These are phyloP conservation scores for Talaromyces adpressus DNA, from an alignment of 495 filamentous ascomycete genomes.

Conservation along the genomic window DNA sequence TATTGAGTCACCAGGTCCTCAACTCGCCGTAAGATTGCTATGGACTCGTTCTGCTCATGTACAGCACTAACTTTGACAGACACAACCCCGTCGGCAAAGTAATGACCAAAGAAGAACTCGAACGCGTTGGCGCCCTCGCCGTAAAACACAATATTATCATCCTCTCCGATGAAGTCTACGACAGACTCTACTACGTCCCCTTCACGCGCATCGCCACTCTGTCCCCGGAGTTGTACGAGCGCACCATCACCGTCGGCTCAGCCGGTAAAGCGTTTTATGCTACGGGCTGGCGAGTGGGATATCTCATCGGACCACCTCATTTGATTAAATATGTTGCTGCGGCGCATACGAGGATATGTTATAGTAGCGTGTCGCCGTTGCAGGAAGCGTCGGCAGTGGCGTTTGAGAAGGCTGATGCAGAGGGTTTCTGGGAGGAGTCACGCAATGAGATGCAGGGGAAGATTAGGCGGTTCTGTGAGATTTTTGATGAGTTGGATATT, in stretches of 20 bases:
- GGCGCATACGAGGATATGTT: constrained; percentile 95
- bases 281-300: constrained; percentile 95
- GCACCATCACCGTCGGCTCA: constrained; percentile 89
- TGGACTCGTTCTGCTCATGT: too few relatives aligned
- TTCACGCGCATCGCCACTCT: constrained; percentile 89
- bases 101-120: constrained; percentile 75
- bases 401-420: constrained; percentile 79
- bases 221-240: constrained; percentile 74
- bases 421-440: constrained; percentile 84
- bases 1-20: constrained; percentile 35
- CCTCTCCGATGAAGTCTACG: constrained; percentile 93
- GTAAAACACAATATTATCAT: constrained; percentile 93
- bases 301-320: constrained; percentile 81
- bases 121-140: constrained; percentile 80
- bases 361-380: constrained; percentile 83
- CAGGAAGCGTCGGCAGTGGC: constrained; percentile 96
- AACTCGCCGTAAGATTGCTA: constrained; percentile 38
- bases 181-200: constrained; percentile 87
- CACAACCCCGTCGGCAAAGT: constrained; percentile 98
- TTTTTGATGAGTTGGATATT: constrained; percentile 84
- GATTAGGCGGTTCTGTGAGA: constrained; percentile 74
- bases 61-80: constrained; percentile 17
- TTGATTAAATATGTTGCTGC: constrained; percentile 88
- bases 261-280: constrained; percentile 98
- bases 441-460: constrained; percentile 84